Percentiles rank a stretch among this genome's conserved stretches.
Conservation (phyloP, 352 stramenopile genomes). For the Nothophytophthora sp. region DNA sequence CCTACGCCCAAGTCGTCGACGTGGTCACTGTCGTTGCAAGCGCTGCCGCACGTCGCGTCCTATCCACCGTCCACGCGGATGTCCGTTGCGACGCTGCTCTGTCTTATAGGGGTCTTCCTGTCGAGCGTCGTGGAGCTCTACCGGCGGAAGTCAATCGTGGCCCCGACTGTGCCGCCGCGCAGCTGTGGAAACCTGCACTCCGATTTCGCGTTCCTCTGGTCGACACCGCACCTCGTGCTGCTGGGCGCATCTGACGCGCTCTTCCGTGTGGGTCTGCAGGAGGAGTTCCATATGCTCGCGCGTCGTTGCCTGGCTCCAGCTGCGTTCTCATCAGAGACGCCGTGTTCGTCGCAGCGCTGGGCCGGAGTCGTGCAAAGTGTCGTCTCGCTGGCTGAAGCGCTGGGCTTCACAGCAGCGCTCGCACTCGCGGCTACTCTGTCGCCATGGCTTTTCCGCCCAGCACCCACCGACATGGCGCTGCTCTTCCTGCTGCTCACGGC, state of each 20-base stretch:
- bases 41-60: constrained; percentile 16
- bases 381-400: constrained; percentile 50
- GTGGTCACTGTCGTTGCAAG: background rate
- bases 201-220: constrained; percentile 61
- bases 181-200: constrained; percentile 28
- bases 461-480: constrained; percentile 60
- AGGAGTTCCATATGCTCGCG: constrained; percentile 49
- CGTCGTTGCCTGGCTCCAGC: constrained; percentile 4
- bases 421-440: constrained; percentile 52
- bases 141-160: constrained; percentile 39
- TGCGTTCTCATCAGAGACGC: background rate
- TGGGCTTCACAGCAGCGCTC: constrained; percentile 58
- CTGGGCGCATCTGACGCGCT: constrained; percentile 57
- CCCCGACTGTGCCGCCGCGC: constrained; percentile 9
- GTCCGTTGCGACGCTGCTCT: constrained; percentile 53
- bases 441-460: constrained; percentile 55
- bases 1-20: constrained; percentile 4
- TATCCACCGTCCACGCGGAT: constrained; percentile 33
- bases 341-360: constrained; percentile 30
- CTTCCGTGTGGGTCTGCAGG: constrained; percentile 62
- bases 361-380: constrained; percentile 44
- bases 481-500: constrained; percentile 67
- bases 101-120: constrained; percentile 67
- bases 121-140: constrained; percentile 81
- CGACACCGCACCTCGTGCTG: constrained; percentile 52